A percentile compares a stretch with the other conserved stretches of the same genome.
Evolutionary conservation across 148 eudicot genomes (phyloP).

Genomic region (Silene conica): DNA sequence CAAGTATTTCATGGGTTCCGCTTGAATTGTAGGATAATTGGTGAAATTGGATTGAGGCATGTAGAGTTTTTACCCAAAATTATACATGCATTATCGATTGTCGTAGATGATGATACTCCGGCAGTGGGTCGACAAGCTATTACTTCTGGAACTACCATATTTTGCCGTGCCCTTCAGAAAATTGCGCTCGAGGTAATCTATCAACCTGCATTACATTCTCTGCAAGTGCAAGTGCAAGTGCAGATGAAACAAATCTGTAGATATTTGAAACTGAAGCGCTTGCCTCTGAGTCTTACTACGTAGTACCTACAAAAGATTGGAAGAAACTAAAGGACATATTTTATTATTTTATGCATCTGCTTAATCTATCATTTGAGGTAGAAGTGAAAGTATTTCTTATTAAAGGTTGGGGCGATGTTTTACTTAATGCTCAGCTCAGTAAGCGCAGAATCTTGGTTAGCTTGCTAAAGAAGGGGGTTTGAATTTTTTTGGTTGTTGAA

Average conservation of each 20-base stretch:
- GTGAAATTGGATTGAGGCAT: constrained; percentile 70
- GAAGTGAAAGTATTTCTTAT: neutral
- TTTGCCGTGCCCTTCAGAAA: constrained; percentile 58
- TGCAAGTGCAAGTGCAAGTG: neutral
- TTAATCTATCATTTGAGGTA: neutral
- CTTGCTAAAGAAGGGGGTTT: constrained; percentile 1
- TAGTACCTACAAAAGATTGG: neutral
- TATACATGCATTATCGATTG: constrained; percentile 51
- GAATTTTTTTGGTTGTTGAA: neutral
- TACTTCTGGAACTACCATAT: constrained; percentile 59
- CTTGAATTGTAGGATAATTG: constrained; percentile 55
- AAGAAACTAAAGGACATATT: neutral
- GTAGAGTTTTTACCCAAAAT: constrained; percentile 64
- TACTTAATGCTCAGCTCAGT: neutral
- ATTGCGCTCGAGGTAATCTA: constrained; percentile 63
- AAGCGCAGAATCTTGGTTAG: neutral
- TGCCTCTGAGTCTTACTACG: neutral
- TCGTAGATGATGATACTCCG: constrained; percentile 75
- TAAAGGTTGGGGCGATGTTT: neutral
- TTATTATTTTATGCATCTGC: neutral
- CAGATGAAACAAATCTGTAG: neutral
- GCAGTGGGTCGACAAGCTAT: constrained; percentile 95
- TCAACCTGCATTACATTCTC: neutral
- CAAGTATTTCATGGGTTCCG: neutral
- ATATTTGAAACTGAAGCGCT: neutral